These are phyloP conservation scores for Crithidia brevicula DNA, from an alignment of 208 protist genomes.

Conservation along the genomic window DNA sequence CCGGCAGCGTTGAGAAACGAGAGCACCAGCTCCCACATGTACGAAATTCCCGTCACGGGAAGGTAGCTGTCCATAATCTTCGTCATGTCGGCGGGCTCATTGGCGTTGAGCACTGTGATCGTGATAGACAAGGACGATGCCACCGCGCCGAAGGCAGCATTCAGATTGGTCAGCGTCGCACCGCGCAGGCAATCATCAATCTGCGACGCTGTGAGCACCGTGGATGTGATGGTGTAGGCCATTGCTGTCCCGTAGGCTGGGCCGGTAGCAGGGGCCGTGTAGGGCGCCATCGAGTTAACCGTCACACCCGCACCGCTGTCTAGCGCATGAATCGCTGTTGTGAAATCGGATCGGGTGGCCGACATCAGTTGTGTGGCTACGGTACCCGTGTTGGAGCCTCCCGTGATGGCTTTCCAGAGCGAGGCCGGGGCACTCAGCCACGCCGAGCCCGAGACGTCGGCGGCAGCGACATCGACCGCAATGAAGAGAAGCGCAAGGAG, in stretches of 20 bases:
- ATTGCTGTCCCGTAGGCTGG: constrained; percentile 11
- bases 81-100: neutral
- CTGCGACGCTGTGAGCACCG: constrained; percentile 3
- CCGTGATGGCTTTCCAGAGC: neutral
- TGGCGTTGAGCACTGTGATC: constrained; percentile 7
- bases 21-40: constrained; percentile 19
- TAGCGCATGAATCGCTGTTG: neutral
- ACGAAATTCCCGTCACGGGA: constrained; percentile 18
- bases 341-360: neutral
- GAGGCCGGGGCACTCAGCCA: constrained; percentile 16
- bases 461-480: neutral
- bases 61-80: constrained; percentile 3
- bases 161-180: constrained; percentile 2
- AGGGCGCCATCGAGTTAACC: neutral
- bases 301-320: neutral
- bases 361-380: neutral
- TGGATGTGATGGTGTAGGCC: neutral
- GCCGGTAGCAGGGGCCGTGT: neutral
- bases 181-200: constrained; percentile 9
- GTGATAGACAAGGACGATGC: neutral
- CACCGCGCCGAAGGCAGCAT: neutral
- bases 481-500: neutral
- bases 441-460: neutral
- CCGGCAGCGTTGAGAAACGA: neutral
- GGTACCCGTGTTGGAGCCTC: neutral